Conservation (phyloP, 2,329 filamentous ascomycete genomes). For the Fusarium temperatum region DNA sequence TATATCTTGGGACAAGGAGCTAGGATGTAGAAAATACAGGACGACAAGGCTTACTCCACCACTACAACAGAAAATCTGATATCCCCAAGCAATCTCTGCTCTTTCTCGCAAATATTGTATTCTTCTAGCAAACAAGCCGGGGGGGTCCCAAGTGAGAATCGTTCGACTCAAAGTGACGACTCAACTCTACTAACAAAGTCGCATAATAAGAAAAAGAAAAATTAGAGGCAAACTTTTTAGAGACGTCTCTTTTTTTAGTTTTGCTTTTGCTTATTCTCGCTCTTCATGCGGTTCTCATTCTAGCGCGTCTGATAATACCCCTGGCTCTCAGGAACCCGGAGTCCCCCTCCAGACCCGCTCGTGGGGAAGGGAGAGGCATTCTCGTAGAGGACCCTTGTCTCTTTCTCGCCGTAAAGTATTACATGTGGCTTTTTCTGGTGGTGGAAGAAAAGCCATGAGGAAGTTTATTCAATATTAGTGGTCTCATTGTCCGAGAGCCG, state of each 20-base stretch:
- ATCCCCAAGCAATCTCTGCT: not conserved
- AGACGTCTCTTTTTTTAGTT: not conserved
- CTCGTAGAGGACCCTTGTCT: slow-evolving; percentile 12
- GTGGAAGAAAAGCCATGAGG: not conserved
- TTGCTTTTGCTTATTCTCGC: slow-evolving; percentile 1
- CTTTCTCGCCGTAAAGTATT: not conserved
- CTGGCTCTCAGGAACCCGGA: slow-evolving; percentile 26
- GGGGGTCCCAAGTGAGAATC: slow-evolving; percentile 27
- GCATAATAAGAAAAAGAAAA: not conserved
- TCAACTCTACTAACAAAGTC: slow-evolving; percentile 14
- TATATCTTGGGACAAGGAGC: slow-evolving; percentile 25
- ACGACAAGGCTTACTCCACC: slow-evolving; percentile 11
- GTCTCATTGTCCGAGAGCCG: not conserved
- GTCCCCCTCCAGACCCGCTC: slow-evolving; percentile 8
- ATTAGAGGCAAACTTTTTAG: slow-evolving; percentile 9
- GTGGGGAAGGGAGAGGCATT: not conserved
- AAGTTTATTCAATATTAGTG: not conserved
- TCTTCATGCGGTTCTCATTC: slow-evolving; percentile 15
- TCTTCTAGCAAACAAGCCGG: slow-evolving; percentile 4
- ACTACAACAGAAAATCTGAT: slow-evolving; percentile 7
- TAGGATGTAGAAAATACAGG: slow-evolving; percentile 5
- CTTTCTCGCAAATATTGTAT: not conserved
- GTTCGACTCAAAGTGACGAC: slow-evolving; percentile 40
- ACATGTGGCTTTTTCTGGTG: not conserved
- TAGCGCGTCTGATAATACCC: slow-evolving; percentile 18